Base-by-base conservation (phyloP, 1,139 yeast genomes). In the Geotrichum cucujoidarum region DNA sequence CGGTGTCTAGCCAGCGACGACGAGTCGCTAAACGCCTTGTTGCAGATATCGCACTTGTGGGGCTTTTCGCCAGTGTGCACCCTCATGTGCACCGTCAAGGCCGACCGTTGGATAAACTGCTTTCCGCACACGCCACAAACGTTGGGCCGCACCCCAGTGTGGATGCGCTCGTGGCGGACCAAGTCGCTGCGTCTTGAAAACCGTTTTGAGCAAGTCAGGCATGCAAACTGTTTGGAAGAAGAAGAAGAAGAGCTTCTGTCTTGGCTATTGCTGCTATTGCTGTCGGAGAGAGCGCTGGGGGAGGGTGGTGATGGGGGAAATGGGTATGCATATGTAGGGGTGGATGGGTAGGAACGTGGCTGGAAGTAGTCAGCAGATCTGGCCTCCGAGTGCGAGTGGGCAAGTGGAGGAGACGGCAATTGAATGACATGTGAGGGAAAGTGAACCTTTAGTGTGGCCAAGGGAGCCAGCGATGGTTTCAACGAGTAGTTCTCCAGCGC, bases 61-160 rank as follows among this genome's bases (percentile, higher is more conserved):
- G 72, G 72, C 56, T 92, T 77, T 58, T 88, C 95, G 18, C 97
- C 97, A 0, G 95, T 86, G 63, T 87, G 95, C 20, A 86, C 87
- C 51, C 95, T 70, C 54, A 78, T 66, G 62, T 83, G 90, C 55
- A 88, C 75, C 10, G 89, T 82, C 52, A 83, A 67, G 57, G 84
- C 89, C 56, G 83, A 87, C 40, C 82, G 74, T 56, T 89, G 74
- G 55, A 81, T 76, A 60, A 83, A 83, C 57, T 79, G 71, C 64
- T 83, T 84, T 37, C 75, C 66, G 64, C 68, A 64, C 24, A 59
- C 54, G 8, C 58, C 57, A 48, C 68, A 64, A 5, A 57, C 60
- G 47, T 64, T 65, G 3, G 67, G 68, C 37, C 90, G 74, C 54
- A 84, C 94, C 14, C 95, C 95, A 0, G 95, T 84, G 63, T 87